Evolutionary conservation across 208 protist genomes (phyloP).

Genomic region (Tritrichomonas musculus): DNA sequence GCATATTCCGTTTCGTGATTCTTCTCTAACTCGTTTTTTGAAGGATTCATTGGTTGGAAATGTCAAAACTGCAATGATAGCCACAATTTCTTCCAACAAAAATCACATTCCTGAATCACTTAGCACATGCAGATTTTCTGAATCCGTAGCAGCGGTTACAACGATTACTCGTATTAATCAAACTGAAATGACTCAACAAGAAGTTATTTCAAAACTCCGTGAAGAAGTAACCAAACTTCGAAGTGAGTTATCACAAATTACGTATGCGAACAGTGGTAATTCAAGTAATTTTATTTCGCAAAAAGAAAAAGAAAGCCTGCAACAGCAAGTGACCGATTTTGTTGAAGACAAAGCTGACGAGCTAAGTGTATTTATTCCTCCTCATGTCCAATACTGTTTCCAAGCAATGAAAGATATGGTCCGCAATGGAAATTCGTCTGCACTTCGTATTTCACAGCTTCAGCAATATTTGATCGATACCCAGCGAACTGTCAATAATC

Average conservation of each 20-base stretch:
- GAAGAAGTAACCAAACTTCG: background rate
- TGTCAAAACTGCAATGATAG: background rate
- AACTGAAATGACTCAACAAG: background rate
- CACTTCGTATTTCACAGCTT: background rate
- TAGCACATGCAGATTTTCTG: background rate
- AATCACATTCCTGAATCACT: conserved; percentile 8
- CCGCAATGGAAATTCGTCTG: background rate
- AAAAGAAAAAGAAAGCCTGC: too few species aligned
- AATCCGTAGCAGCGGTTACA: background rate
- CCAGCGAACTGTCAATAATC: background rate
- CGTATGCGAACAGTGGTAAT: too few species aligned
- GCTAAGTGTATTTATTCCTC: too few species aligned
- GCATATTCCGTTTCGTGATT: conserved; percentile 35
- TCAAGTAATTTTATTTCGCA: too few species aligned
- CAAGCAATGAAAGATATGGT: background rate
- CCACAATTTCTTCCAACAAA: background rate
- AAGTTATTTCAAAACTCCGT: background rate
- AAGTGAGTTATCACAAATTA: background rate
- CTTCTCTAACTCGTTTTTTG: conserved; percentile 8
- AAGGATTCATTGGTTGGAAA: conserved; percentile 5
- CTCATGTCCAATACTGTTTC: too few species aligned
- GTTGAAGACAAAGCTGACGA: too few species aligned
- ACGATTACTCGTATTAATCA: background rate
- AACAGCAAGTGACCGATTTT: too few species aligned
- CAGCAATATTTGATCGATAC: background rate